These are phyloP conservation scores for Colletotrichum gigasporum DNA, from an alignment of 2,329 filamentous ascomycete genomes.

Conservation along the genomic window DNA sequence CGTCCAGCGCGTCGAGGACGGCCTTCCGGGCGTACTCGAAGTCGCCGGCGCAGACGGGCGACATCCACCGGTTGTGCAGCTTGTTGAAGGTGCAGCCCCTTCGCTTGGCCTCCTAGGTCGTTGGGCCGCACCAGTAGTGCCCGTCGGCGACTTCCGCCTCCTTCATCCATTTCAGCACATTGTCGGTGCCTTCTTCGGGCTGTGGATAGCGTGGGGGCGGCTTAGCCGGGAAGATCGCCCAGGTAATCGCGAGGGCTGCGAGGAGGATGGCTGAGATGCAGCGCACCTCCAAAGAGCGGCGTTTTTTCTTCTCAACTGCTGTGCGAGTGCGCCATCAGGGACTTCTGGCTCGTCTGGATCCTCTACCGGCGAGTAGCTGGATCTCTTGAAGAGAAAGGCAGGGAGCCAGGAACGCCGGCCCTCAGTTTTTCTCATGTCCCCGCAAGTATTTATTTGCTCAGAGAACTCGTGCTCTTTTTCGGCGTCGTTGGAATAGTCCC, in stretches of 20 bases:
- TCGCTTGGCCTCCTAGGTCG: background rate
- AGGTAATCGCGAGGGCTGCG: background rate
- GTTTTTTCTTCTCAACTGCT: background rate
- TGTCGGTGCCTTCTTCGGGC: conserved; percentile 7
- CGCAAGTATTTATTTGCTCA: too few species aligned
- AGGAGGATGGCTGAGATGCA: background rate
- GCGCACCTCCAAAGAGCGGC: background rate
- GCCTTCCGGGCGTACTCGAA: background rate
- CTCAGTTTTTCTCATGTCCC: background rate
- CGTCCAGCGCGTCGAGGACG: background rate
- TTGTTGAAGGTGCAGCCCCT: conserved; percentile 15
- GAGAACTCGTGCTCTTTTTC: background rate
- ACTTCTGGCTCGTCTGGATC: background rate
- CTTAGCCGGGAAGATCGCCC: background rate
- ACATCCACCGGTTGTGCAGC: conserved; percentile 22
- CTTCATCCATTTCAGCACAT: conserved; percentile 13
- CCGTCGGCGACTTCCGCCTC: background rate
- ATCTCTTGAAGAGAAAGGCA: background rate
- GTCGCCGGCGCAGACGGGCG: background rate
- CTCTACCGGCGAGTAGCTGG: background rate
- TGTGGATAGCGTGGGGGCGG: background rate
- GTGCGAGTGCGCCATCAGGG: background rate
- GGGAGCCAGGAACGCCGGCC: background rate
- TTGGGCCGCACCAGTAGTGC: conserved; percentile 9
- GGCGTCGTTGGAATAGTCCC: background rate